These are phyloP conservation scores for Ceratocystis papillata DNA, from an alignment of 2,329 filamentous ascomycete genomes.

Conservation along the genomic window DNA sequence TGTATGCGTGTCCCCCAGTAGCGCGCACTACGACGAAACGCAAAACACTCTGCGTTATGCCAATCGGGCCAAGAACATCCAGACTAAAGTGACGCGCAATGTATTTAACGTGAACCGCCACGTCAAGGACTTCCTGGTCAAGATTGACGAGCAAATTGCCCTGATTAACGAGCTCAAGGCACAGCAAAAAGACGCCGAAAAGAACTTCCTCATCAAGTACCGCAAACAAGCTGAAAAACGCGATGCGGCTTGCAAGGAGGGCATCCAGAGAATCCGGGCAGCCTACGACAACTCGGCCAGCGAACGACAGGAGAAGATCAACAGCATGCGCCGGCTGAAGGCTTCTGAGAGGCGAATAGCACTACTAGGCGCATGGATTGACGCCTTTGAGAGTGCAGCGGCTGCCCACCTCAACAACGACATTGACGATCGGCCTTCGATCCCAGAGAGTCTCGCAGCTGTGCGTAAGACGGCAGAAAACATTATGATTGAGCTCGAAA, in stretches of 20 bases:
- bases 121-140: constrained; percentile 97
- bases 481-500: constrained; percentile 78
- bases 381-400: constrained; percentile 75
- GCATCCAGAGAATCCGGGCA: constrained; percentile 63
- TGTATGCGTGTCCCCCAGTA: constrained; percentile 93
- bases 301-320: constrained; percentile 69
- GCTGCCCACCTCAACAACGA: constrained; percentile 47
- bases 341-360: constrained; percentile 75
- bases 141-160: constrained; percentile 97
- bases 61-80: constrained; percentile 97
- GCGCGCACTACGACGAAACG: constrained; percentile 93
- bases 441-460: constrained; percentile 57
- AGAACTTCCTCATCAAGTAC: constrained; percentile 74
- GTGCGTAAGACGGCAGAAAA: constrained; percentile 84
- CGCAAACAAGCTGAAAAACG: constrained; percentile 82
- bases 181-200: constrained; percentile 82
- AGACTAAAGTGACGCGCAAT: constrained; percentile 98
- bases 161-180: constrained; percentile 91
- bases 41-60: constrained; percentile 97
- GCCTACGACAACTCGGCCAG: constrained; percentile 71
- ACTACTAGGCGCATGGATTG: constrained; percentile 83
- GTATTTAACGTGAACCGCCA: constrained; percentile 98
- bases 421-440: constrained; percentile 29
- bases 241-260: constrained; percentile 63
- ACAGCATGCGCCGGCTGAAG: constrained; percentile 69